Percentiles rank a stretch among this genome's conserved stretches.
Conservation (phyloP, 768 basidiomycete genomes). For the Suillus brevipes region DNA sequence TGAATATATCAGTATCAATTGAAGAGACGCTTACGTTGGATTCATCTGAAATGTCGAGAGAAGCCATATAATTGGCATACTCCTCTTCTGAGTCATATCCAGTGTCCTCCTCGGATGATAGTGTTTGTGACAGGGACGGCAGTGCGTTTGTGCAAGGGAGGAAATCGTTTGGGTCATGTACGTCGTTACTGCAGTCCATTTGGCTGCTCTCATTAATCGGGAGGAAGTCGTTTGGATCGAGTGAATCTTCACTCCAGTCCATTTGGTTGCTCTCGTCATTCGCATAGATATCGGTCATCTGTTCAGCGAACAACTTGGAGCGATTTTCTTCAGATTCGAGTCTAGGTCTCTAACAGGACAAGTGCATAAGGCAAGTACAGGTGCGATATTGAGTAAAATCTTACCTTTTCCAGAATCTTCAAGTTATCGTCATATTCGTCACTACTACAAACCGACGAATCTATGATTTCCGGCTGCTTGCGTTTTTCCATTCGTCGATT, state of each 20-base stretch:
- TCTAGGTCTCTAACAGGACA: constrained; percentile 23
- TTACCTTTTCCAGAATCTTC: constrained; percentile 21
- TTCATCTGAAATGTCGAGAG: constrained; percentile 33
- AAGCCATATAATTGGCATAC: constrained; percentile 22
- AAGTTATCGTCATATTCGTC: constrained; percentile 20
- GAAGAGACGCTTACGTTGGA: constrained; percentile 19
- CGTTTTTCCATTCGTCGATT: constrained; percentile 21
- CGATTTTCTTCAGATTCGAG: background rate
- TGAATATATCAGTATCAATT: background rate
- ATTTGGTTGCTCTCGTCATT: no score
- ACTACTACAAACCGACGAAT: constrained; percentile 28
- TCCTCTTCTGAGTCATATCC: constrained; percentile 24
- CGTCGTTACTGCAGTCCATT: background rate
- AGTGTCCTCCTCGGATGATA: background rate
- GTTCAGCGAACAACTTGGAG: background rate
- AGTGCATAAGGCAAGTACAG: background rate
- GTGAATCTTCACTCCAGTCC: no score
- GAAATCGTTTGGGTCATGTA: background rate
- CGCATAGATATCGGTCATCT: background rate
- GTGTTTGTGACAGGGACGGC: background rate
- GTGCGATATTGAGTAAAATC: background rate
- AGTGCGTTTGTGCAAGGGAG: background rate
- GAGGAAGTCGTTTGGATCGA: no score
- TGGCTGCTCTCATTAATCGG: background rate
- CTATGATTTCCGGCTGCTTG: constrained; percentile 21